Base-by-base conservation (phyloP, 129 eudicot species). In the Flaveria bidentis region DNA sequence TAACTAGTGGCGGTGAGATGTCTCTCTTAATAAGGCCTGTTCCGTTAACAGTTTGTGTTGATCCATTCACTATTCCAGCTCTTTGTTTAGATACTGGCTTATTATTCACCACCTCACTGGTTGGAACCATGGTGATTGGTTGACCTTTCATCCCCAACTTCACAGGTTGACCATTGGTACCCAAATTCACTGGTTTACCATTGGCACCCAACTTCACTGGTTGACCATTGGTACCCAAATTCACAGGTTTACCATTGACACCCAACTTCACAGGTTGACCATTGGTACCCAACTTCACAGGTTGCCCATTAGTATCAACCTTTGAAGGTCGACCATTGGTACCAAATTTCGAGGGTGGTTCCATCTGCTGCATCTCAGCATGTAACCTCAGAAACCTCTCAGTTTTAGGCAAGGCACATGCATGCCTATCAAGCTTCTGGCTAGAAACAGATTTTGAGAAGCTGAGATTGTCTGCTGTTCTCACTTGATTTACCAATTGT, bases 41-140 rank as follows among this genome's bases (percentile, higher is more conserved):
- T 77, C 88, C 92, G 33, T 83, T 88, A 67, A 84, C 81, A 56
- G 12, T 68, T 80, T 61, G 41, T 26, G 67, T 30, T 61, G 67
- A 61, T 26, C 67, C 67, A 25, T 61, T 61, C 9, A 28, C 4
- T 30, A 14, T 61, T 61, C 67, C 67, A 26, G 42, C 42, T 25
- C 67, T 13, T 61, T 55, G 82, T 41, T 55, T 44, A 16, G 82
- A 65, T 16, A 67, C 55, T 28, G 78, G 61, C 67, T 74, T 85
- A 44, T 74, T 68, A 67, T 83, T 89, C 69, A 58, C 79, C 30
- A 89, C 85, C 60, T 89, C 97, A 62, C 81, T 82, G 62, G 96
- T 76, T n/a, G 97, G 88, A 41, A 87, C 86, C 98, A 94, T 88
- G 74, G 83, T 86, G 75, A 83, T 72, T 1, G 87, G 79, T 36